Percentiles rank a stretch among this genome's conserved stretches.
phyloP scores from a whole-genome alignment of 1,139 yeast species.

The Scheffersomyces insectosa region DNA sequence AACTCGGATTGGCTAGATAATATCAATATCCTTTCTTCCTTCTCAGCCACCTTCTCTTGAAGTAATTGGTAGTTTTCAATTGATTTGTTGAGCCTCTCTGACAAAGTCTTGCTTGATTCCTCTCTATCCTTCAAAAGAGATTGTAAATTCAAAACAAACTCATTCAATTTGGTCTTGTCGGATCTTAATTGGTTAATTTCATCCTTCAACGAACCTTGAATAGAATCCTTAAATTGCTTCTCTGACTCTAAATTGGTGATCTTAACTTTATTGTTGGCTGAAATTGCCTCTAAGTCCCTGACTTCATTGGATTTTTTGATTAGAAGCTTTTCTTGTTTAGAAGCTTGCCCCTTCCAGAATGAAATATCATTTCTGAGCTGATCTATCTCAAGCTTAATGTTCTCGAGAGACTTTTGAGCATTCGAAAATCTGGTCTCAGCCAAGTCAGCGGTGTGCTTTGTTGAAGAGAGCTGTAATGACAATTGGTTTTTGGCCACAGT shows the following conservation, averaged over 20 bases:
- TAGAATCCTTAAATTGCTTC: constrained; percentile 47
- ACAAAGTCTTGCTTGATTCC: constrained; percentile 48
- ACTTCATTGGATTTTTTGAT: constrained; percentile 59
- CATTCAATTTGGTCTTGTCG: constrained; percentile 63
- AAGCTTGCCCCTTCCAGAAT: constrained; percentile 53
- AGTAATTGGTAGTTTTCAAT: constrained; percentile 53
- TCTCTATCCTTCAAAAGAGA: constrained; percentile 65
- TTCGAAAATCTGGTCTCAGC: constrained; percentile 35
- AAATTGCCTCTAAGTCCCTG: constrained; percentile 54
- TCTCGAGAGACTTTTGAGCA: constrained; percentile 26
- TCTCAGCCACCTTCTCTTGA: constrained; percentile 51
- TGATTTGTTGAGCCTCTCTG: constrained; percentile 51
- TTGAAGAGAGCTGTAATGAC: constrained; percentile 28
- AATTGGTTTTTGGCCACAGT: constrained; percentile 33
- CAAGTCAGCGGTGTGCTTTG: constrained; percentile 34
- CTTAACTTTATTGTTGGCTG: constrained; percentile 47
- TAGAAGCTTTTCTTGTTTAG: constrained; percentile 56
- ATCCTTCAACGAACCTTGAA: constrained; percentile 52
- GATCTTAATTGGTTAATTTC: constrained; percentile 56
- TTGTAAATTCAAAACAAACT: constrained; percentile 64
- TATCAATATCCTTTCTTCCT: constrained; percentile 50
- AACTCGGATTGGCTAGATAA: constrained; percentile 53
- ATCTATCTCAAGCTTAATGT: constrained; percentile 25
- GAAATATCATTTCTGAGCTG: constrained; percentile 19
- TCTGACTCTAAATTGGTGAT: constrained; percentile 57